Conservation (phyloP, 805 yeast genomes). For the Vanderwaltozyma yarrowii region DNA sequence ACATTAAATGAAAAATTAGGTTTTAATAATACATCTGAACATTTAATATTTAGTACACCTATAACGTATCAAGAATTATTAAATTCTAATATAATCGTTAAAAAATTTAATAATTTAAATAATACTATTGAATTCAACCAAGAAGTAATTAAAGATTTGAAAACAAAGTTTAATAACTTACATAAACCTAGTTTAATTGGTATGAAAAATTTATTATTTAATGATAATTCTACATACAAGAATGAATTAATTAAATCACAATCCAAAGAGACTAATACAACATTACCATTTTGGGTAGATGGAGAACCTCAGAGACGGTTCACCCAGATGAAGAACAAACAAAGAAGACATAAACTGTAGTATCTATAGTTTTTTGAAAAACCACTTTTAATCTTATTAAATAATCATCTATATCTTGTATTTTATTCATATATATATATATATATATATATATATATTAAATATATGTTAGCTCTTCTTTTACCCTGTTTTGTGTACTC, state of each 20-base stretch:
- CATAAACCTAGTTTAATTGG: conserved; percentile 32
- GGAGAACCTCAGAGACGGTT: conserved; percentile 20
- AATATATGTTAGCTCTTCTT: too few relatives aligned
- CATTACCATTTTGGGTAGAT: conserved; percentile 19
- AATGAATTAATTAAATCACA: conserved; percentile 10
- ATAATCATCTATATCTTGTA: too few relatives aligned
- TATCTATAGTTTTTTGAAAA: too few relatives aligned
- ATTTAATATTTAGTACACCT: conserved; percentile 58
- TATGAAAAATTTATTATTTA: conserved; percentile 32
- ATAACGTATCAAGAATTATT: conserved; percentile 45
- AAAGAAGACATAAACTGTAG: conserved; percentile 13
- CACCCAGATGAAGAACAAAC: conserved; percentile 7
- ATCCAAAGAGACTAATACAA: conserved; percentile 11
- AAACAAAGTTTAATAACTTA: conserved; percentile 25
- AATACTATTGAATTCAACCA: conserved; percentile 39
- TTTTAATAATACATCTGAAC: conserved; percentile 61
- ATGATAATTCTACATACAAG: conserved; percentile 4
- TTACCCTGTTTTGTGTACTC: too few relatives aligned
- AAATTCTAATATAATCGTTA: conserved; percentile 50
- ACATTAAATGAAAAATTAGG: conserved; percentile 65
- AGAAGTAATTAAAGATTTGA: conserved; percentile 33
- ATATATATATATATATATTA: too few relatives aligned
- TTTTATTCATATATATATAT: too few relatives aligned
- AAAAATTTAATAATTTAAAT: conserved; percentile 35
- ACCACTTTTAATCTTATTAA: too few relatives aligned